phyloP scores from a whole-genome alignment of 2,329 filamentous ascomycete species.

The Fusarium decemcellulare region DNA sequence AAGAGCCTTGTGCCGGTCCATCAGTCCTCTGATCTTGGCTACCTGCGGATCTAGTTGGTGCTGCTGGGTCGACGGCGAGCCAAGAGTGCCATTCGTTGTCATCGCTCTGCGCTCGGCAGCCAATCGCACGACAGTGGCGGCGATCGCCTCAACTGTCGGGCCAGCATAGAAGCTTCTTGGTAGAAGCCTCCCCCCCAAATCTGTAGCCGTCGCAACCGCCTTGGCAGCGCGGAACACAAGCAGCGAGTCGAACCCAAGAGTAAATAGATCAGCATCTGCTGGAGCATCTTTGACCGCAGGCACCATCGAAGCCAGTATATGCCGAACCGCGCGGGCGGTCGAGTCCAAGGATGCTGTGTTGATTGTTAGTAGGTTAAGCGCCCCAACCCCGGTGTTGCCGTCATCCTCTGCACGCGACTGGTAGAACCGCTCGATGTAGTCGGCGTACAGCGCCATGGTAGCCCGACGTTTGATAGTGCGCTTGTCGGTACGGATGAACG shows the following conservation, averaged over 20 bases:
- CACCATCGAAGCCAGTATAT: slow-evolving; percentile 37
- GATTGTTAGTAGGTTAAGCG: slow-evolving; percentile 29
- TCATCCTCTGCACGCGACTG: slow-evolving; percentile 16
- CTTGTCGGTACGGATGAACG: slow-evolving; percentile 62
- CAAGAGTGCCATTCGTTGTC: too few species aligned
- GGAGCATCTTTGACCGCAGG: slow-evolving; percentile 32
- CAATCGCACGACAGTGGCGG: too few species aligned
- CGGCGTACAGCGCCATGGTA: slow-evolving; percentile 56
- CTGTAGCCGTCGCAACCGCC: not conserved
- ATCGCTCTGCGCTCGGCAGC: too few species aligned
- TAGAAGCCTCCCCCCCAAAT: too few species aligned
- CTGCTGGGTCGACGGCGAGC: not conserved
- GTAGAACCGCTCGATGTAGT: slow-evolving; percentile 65
- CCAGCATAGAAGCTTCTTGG: too few species aligned
- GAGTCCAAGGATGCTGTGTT: slow-evolving; percentile 43
- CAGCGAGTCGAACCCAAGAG: slow-evolving; percentile 52
- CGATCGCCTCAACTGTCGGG: too few species aligned
- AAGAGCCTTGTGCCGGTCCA: slow-evolving; percentile 43
- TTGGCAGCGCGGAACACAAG: slow-evolving; percentile 49
- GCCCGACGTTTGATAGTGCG: slow-evolving; percentile 59
- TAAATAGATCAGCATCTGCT: slow-evolving; percentile 45
- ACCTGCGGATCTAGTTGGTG: not conserved
- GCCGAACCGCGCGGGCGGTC: slow-evolving; percentile 35
- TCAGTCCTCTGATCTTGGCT: slow-evolving; percentile 55
- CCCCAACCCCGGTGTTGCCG: not conserved